phyloP scores from a whole-genome alignment of 306 rosid genomes.

The Bauhinia variegata region DNA sequence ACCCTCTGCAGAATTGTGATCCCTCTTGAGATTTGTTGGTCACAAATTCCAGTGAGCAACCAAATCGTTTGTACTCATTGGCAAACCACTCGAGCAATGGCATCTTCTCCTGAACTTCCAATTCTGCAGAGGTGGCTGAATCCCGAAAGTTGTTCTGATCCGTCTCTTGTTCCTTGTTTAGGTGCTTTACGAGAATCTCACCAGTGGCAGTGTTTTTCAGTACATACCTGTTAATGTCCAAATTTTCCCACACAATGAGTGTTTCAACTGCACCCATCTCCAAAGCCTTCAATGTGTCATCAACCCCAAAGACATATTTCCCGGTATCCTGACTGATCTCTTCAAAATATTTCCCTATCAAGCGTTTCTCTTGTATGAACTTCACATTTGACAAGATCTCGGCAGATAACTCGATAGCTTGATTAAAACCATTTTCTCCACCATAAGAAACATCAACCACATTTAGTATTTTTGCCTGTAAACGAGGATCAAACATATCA shows the following conservation, averaged over 20 bases:
- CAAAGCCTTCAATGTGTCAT: slow-evolving; percentile 80
- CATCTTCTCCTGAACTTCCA: slow-evolving; percentile 81
- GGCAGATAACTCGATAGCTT: slow-evolving; percentile 80
- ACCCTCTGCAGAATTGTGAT: slow-evolving; percentile 89
- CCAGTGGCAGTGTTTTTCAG: slow-evolving; percentile 59
- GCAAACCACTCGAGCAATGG: slow-evolving; percentile 93
- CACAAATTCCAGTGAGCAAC: slow-evolving; percentile 83
- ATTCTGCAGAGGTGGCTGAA: slow-evolving; percentile 43
- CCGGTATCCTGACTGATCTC: slow-evolving; percentile 95
- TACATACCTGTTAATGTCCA: slow-evolving; percentile 71
- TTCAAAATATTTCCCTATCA: slow-evolving; percentile 85
- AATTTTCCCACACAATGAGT: slow-evolving; percentile 84
- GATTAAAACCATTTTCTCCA: slow-evolving; percentile 89
- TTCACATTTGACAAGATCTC: slow-evolving; percentile 84
- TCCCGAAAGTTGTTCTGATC: slow-evolving; percentile 71
- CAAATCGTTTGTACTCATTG: slow-evolving; percentile 71
- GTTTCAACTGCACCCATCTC: slow-evolving; percentile 93
- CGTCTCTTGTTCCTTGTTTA: slow-evolving; percentile 73
- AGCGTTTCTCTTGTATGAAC: slow-evolving; percentile 81
- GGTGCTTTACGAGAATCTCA: slow-evolving; percentile 66
- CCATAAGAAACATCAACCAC: slow-evolving; percentile 92
- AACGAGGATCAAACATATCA: slow-evolving; percentile 89
- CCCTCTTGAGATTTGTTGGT: slow-evolving; percentile 95
- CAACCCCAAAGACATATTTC: slow-evolving; percentile 85
- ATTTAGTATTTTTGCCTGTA: slow-evolving; percentile 77